Evolutionary conservation across 2,329 filamentous ascomycete genomes (phyloP).

Genomic region (Davidsoniella australis): DNA sequence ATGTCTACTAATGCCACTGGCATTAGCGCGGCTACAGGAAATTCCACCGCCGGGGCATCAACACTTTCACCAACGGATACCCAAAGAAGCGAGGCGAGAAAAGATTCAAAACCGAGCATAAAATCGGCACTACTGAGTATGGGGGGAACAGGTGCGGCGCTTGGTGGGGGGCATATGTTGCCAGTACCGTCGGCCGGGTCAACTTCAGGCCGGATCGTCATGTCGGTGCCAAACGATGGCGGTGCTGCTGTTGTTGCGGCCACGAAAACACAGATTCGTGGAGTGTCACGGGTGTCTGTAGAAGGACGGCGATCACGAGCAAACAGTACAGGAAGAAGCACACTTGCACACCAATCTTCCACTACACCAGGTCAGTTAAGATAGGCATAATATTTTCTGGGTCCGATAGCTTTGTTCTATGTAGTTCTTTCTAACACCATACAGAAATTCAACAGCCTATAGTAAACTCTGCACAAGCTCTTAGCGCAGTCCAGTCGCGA

Average conservation of each 20-base stretch:
- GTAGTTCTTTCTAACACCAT: not conserved
- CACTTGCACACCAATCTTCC: not conserved
- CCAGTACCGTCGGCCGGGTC: constrained; percentile 10
- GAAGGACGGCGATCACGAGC: not conserved
- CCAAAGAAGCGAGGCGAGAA: not conserved
- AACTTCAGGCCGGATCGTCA: constrained; percentile 1
- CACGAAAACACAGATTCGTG: constrained; percentile 6
- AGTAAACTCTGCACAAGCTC: not conserved
- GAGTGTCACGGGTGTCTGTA: constrained; percentile 5
- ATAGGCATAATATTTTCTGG: too few relatives aligned
- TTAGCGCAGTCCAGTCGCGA: not conserved
- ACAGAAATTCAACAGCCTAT: not conserved
- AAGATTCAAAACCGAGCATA: constrained; percentile 2
- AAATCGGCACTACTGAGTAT: constrained; percentile 13
- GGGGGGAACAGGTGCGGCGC: constrained; percentile 7
- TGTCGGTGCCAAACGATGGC: constrained; percentile 10
- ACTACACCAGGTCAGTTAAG: too few relatives aligned
- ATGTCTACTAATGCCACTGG: not conserved
- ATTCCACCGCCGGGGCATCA: not conserved
- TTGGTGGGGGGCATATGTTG: constrained; percentile 7
- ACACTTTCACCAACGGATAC: not conserved
- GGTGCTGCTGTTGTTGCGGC: constrained; percentile 6
- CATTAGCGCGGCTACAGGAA: not conserved
- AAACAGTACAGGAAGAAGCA: not conserved
- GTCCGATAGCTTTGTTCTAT: not conserved